phyloP scores from a whole-genome alignment of 768 basidiomycete genomes.

The Trametes punicea region DNA sequence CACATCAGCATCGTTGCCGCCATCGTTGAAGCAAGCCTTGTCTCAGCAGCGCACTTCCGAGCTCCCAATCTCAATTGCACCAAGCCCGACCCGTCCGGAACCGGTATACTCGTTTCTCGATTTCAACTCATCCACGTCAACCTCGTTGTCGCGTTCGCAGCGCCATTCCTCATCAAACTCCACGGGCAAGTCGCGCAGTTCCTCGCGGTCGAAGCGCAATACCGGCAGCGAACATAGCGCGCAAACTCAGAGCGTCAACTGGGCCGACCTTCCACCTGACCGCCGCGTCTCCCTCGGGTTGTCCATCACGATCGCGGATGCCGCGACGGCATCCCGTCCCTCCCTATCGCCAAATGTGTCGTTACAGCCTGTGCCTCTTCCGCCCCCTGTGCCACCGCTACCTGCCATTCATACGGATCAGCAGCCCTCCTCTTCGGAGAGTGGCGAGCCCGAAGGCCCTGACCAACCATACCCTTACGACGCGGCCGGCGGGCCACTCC shows the following conservation, averaged over 20 bases:
- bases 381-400: conserved; percentile 15
- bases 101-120: conserved; percentile 29
- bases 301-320: conserved; percentile 28
- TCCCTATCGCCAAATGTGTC: conserved; percentile 25
- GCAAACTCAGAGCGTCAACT: conserved; percentile 7
- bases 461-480: conserved; percentile 19
- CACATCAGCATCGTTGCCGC: conserved; percentile 22
- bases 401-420: background rate
- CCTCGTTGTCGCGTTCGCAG: conserved; percentile 23
- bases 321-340: conserved; percentile 25
- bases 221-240: conserved; percentile 17
- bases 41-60: conserved; percentile 3
- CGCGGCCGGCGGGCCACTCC: conserved; percentile 20
- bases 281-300: conserved; percentile 27
- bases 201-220: conserved; percentile 22
- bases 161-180: conserved; percentile 21
- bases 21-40: conserved; percentile 26
- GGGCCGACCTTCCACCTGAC: conserved; percentile 19
- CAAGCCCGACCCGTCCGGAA: conserved; percentile 10
- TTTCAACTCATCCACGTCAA: conserved; percentile 24
- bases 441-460: conserved; percentile 13
- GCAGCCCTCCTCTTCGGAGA: conserved; percentile 1
- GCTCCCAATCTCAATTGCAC: background rate
- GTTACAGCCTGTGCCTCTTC: conserved; percentile 25
- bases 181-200: conserved; percentile 20